Conservation (phyloP, 257 asterid genomes). For the Nicotiana sylvestris region DNA sequence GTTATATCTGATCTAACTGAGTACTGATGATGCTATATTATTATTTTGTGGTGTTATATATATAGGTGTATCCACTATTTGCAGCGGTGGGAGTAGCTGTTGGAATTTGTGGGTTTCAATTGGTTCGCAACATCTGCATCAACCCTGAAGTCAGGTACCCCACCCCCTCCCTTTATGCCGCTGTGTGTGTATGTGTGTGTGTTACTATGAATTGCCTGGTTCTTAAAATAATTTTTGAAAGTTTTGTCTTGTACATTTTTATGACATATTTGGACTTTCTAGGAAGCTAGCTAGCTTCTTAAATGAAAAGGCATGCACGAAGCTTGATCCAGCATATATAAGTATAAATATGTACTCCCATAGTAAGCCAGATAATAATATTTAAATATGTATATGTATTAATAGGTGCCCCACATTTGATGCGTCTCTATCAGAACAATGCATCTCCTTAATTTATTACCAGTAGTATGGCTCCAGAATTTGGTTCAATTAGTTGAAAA, state of each 20-base stretch:
- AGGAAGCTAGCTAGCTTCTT: background rate
- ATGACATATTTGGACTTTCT: background rate
- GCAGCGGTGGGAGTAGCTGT: constrained; percentile 74
- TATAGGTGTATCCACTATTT: constrained; percentile 8
- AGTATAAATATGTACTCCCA: background rate
- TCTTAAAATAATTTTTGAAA: background rate
- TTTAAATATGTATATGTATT: background rate
- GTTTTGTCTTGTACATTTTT: background rate
- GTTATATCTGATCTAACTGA: background rate
- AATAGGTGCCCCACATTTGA: background rate
- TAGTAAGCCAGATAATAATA: background rate
- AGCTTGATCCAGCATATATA: background rate
- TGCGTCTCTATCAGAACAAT: background rate
- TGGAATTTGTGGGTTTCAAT: constrained; percentile 83
- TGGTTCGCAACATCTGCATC: constrained; percentile 64
- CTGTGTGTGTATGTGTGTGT: background rate
- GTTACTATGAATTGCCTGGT: background rate
- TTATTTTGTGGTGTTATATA: background rate
- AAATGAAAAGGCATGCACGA: background rate
- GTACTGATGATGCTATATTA: background rate
- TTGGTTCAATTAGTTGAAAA: background rate
- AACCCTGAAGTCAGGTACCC: constrained; percentile 93
- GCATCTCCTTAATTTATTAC: background rate
- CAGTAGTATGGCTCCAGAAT: background rate
- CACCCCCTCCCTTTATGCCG: background rate